phyloP scores from a whole-genome alignment of 2,329 filamentous ascomycete species.

The Didymella lethalis region DNA sequence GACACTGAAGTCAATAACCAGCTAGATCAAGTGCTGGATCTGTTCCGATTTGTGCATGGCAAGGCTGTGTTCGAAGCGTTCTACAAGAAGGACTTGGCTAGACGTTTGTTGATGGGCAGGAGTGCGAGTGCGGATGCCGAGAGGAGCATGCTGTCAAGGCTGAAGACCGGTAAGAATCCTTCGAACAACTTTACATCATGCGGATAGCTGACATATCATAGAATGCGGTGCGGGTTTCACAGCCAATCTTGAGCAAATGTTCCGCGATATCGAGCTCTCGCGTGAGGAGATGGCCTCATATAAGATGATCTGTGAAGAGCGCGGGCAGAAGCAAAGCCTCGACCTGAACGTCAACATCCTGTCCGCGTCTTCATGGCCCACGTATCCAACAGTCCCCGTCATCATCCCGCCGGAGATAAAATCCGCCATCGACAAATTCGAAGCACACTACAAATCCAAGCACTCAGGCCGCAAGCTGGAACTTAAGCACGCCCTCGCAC shows the following conservation, averaged over 20 bases:
- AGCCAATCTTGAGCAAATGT: slow-evolving; percentile 98
- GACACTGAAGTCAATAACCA: slow-evolving; percentile 91
- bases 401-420: slow-evolving; percentile 79
- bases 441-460: slow-evolving; percentile 85
- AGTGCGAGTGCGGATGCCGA: slow-evolving; percentile 96
- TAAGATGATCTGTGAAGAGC: slow-evolving; percentile 71
- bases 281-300: slow-evolving; percentile 94
- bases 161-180: slow-evolving; percentile 69
- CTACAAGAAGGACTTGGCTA: slow-evolving; percentile 96
- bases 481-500: slow-evolving; percentile 93
- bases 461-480: slow-evolving; percentile 85
- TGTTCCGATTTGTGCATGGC: slow-evolving; percentile 96
- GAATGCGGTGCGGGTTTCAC: slow-evolving; percentile 96
- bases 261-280: slow-evolving; percentile 94
- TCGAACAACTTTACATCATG: neutral
- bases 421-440: slow-evolving; percentile 80
- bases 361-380: slow-evolving; percentile 92
- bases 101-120: slow-evolving; percentile 86
- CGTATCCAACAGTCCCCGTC: slow-evolving; percentile 79
- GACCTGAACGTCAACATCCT: slow-evolving; percentile 88
- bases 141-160: slow-evolving; percentile 88
- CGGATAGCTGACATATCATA: slow-evolving; percentile 29
- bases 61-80: slow-evolving; percentile 99
- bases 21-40: slow-evolving; percentile 87
- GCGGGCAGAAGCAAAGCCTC: slow-evolving; percentile 64